Percentiles rank a stretch among this genome's conserved stretches.
phyloP scores from a whole-genome alignment of 768 basidiomycete species.

The Calocybe cyanea region DNA sequence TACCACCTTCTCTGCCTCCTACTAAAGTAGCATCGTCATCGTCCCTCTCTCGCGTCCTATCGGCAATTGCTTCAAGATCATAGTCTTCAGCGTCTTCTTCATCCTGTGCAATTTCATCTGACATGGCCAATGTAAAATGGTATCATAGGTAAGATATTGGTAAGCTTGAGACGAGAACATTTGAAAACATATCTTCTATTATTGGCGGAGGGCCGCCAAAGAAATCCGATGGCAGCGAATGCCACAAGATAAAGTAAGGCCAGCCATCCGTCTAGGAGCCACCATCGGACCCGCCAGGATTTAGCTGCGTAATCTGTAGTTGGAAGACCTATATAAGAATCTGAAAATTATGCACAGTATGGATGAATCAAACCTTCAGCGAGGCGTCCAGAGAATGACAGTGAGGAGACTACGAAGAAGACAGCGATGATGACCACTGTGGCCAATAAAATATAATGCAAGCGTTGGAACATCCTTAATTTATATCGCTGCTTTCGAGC shows the following conservation, averaged over 20 bases:
- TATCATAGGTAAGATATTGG: slow-evolving; percentile 17
- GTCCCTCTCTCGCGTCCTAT: slow-evolving; percentile 45
- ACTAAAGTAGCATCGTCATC: slow-evolving; percentile 75
- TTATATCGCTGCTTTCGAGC: slow-evolving; percentile 86
- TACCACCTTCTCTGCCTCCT: slow-evolving; percentile 49
- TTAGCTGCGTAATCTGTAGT: slow-evolving; percentile 82
- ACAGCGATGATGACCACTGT: slow-evolving; percentile 78
- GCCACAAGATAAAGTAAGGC: slow-evolving; percentile 81
- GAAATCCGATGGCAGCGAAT: slow-evolving; percentile 77
- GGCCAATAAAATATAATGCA: slow-evolving; percentile 81
- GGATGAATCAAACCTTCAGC: slow-evolving; percentile 65
- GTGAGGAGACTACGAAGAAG: slow-evolving; percentile 91
- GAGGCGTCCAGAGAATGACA: slow-evolving; percentile 87
- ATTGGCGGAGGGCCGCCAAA: slow-evolving; percentile 91
- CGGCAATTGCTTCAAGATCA: slow-evolving; percentile 74
- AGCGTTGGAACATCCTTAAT: slow-evolving; percentile 79
- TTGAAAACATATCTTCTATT: slow-evolving; percentile 77
- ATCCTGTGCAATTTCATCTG: slow-evolving; percentile 93
- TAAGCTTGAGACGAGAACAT: slow-evolving; percentile 13
- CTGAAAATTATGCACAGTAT: slow-evolving; percentile 5
- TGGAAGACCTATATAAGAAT: slow-evolving; percentile 1
- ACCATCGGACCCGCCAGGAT: slow-evolving; percentile 91
- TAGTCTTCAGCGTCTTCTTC: slow-evolving; percentile 94
- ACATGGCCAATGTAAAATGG: slow-evolving; percentile 80
- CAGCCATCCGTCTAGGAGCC: slow-evolving; percentile 94